These are phyloP conservation scores for Ophiocordyceps sinensis DNA, from an alignment of 2,329 filamentous ascomycete genomes.

Conservation along the genomic window DNA sequence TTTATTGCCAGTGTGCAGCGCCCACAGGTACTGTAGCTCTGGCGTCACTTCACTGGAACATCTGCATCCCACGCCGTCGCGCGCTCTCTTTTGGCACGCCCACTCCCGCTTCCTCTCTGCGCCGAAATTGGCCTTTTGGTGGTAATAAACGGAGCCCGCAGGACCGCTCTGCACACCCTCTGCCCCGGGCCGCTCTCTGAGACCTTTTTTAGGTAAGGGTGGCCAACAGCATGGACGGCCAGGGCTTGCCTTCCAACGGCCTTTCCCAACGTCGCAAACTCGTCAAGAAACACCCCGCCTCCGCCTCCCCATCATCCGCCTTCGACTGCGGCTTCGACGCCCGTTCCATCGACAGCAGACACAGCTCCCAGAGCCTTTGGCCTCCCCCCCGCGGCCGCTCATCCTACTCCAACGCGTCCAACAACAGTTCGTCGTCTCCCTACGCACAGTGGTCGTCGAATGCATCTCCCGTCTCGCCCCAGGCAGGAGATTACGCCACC, in stretches of 20 bases:
- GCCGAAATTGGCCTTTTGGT: neutral
- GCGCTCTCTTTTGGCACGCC: constrained; percentile 1
- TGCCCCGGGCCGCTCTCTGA: constrained; percentile 6
- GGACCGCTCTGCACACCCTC: constrained; percentile 6
- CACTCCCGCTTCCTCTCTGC: constrained; percentile 4
- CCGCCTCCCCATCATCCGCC: constrained; percentile 31
- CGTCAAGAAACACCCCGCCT: constrained; percentile 45
- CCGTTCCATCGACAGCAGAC: constrained; percentile 44
- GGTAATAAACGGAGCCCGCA: constrained; percentile 3
- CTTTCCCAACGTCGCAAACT: constrained; percentile 43
- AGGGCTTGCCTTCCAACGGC: constrained; percentile 27
- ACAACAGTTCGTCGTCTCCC: constrained; percentile 32
- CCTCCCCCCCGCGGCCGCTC: constrained; percentile 38
- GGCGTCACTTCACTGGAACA: constrained; percentile 1
- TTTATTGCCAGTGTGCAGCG: neutral
- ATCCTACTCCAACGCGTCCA: constrained; percentile 33
- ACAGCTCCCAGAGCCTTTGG: constrained; percentile 48
- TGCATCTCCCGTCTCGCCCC: constrained; percentile 30
- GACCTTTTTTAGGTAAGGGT: constrained; percentile 11
- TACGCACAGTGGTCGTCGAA: constrained; percentile 27
- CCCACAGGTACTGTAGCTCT: neutral
- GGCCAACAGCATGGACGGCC: constrained; percentile 31
- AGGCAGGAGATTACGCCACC: constrained; percentile 20
- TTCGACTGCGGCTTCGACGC: constrained; percentile 40
- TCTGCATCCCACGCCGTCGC: constrained; percentile 1